Conservation (phyloP, 2,329 filamentous ascomycete genomes). For the Fusarium pseudoanthophilum region DNA sequence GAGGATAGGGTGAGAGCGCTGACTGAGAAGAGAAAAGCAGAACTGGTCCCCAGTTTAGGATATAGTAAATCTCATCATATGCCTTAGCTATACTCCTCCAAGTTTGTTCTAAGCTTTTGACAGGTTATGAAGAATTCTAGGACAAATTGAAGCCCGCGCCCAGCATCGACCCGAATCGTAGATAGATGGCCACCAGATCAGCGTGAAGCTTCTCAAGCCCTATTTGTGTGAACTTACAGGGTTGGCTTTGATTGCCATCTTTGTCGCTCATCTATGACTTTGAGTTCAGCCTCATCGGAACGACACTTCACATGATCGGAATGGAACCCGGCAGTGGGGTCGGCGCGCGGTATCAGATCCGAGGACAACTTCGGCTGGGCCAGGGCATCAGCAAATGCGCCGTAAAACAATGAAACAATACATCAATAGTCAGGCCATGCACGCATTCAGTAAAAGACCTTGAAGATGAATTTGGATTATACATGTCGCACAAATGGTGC, state of each 20-base stretch:
- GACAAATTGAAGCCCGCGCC: neutral
- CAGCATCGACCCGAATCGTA: neutral
- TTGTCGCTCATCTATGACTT: neutral
- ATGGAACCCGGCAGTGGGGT: neutral
- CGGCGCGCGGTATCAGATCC: neutral
- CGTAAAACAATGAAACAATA: neutral
- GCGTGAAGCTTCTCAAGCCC: neutral
- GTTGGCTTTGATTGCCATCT: no score
- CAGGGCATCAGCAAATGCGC: neutral
- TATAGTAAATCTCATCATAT: neutral
- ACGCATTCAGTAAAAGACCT: fast-evolving
- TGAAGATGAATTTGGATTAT: fast-evolving
- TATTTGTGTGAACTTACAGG: no score
- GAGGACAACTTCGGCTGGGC: neutral
- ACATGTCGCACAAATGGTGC: neutral
- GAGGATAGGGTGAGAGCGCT: neutral
- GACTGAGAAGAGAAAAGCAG: neutral
- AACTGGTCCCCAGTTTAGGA: neutral
- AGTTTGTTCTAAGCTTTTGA: neutral
- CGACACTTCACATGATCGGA: constrained; percentile 15
- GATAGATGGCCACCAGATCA: neutral
- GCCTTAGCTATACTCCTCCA: neutral
- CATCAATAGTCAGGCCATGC: no score
- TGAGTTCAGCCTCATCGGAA: neutral
- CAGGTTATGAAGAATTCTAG: no score